phyloP scores from a whole-genome alignment of 495 filamentous ascomycete genomes.

The Hypoxylon intermedium region DNA sequence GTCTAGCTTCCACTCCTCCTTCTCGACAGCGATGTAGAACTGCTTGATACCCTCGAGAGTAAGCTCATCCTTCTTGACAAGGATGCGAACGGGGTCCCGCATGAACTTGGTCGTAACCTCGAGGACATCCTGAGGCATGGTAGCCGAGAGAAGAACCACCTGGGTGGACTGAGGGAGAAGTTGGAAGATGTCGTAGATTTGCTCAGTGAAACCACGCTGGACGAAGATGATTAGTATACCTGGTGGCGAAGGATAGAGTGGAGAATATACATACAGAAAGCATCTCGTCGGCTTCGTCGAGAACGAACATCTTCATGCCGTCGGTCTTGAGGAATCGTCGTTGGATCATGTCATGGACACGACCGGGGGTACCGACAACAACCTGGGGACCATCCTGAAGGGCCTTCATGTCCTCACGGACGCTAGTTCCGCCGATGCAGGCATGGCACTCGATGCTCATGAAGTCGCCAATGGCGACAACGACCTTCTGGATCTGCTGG shows the following conservation, averaged over 20 bases:
- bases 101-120: constrained; percentile 99
- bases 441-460: constrained; percentile 99
- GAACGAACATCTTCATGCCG: constrained; percentile 98
- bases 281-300: constrained; percentile 99
- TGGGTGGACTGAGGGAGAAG: constrained; percentile 96
- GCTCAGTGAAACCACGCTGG: constrained; percentile 96
- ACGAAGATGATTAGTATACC: constrained; percentile 22
- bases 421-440: constrained; percentile 97
- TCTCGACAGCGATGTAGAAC: constrained; percentile 99
- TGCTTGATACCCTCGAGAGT: constrained; percentile 99
- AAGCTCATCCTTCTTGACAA: constrained; percentile 99
- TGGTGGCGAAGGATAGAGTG: constrained; percentile 1
- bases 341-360: constrained; percentile 99
- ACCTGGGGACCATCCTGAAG: constrained; percentile 96
- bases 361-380: constrained; percentile 94
- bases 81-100: constrained; percentile 97
- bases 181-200: constrained; percentile 99
- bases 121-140: constrained; percentile 97
- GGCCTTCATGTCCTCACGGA: constrained; percentile 96
- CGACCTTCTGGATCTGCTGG: constrained; percentile 98
- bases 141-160: constrained; percentile 95
- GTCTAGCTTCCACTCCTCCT: constrained; percentile 99
- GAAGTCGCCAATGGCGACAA: constrained; percentile 98
- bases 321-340: constrained; percentile 92
- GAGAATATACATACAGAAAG: constrained; percentile 71